Evolutionary conservation across 2,329 filamentous ascomycete genomes (phyloP).

Genomic region (Exophiala calicioides): DNA sequence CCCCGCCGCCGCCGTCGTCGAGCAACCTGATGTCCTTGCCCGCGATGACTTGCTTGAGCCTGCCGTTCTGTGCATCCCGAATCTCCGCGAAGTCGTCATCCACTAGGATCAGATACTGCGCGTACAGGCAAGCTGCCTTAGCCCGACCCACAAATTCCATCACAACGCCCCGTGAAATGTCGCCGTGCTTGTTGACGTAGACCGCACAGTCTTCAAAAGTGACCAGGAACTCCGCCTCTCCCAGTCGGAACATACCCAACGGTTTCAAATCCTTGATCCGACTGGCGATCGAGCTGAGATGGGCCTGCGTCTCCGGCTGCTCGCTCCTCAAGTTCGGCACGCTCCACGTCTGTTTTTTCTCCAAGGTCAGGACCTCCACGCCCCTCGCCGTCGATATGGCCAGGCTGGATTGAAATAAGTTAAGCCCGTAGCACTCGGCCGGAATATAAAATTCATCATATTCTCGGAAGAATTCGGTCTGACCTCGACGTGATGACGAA

Average conservation of each 20-base stretch:
- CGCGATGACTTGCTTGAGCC: slow-evolving; percentile 89
- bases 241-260: slow-evolving; percentile 93
- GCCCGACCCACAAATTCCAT: slow-evolving; percentile 99
- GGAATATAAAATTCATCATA: slow-evolving; percentile 99
- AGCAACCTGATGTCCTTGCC: slow-evolving; percentile 87
- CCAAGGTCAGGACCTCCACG: slow-evolving; percentile 92
- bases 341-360: slow-evolving; percentile 94
- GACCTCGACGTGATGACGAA: slow-evolving; percentile 62
- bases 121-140: slow-evolving; percentile 81
- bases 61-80: slow-evolving; percentile 91
- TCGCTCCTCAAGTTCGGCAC: slow-evolving; percentile 76
- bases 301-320: slow-evolving; percentile 56
- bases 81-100: slow-evolving; percentile 97
- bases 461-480: slow-evolving; percentile 94
- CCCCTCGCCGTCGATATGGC: slow-evolving; percentile 89
- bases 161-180: slow-evolving; percentile 88
- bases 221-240: slow-evolving; percentile 87
- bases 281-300: slow-evolving; percentile 80
- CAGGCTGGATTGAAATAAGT: slow-evolving; percentile 92
- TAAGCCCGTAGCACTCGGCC: slow-evolving; percentile 89
- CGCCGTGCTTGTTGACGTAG: slow-evolving; percentile 97
- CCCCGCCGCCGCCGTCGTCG: slow-evolving; percentile 74
- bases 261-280: slow-evolving; percentile 82
- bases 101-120: slow-evolving; percentile 88
- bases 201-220: slow-evolving; percentile 96